Percentiles rank a stretch among this genome's conserved stretches.
phyloP scores from a whole-genome alignment of 176 grass and related monocot genomes.

The Musa schizocarpa region DNA sequence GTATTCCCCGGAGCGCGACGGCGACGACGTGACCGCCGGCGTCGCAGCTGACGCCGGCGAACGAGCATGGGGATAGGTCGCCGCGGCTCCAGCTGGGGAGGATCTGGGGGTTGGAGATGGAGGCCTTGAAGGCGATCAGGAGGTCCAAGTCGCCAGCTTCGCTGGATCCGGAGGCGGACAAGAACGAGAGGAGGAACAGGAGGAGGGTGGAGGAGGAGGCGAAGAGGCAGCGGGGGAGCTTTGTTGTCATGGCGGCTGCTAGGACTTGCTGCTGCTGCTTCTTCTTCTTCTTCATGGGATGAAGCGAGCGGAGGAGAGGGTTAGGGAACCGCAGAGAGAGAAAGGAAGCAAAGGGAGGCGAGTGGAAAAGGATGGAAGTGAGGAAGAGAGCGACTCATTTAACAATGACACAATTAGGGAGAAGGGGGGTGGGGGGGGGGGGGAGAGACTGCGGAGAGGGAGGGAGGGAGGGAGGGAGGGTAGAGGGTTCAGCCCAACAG shows the following conservation, averaged over 20 bases:
- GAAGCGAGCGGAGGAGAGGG: neutral
- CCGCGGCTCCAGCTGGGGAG: constrained; percentile 11
- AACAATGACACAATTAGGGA: neutral
- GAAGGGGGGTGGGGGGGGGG: neutral
- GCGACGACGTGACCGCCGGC: neutral
- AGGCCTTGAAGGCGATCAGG: constrained; percentile 13
- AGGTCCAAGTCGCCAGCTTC: constrained; percentile 20
- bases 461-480: neutral
- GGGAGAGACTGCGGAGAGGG: neutral
- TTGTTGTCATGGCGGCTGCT: neutral
- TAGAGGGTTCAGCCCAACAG: neutral
- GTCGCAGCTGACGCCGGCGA: constrained; percentile 10
- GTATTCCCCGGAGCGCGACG: neutral
- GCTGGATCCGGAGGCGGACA: neutral
- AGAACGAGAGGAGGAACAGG: neutral
- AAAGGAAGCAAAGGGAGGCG: neutral
- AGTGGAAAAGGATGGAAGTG: neutral
- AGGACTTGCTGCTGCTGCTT: neutral
- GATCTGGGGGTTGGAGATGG: constrained; percentile 4
- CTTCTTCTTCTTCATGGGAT: constrained; percentile 1
- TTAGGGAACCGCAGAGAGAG: neutral
- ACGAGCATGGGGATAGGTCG: constrained; percentile 4
- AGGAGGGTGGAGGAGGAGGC: neutral
- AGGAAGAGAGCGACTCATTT: constrained; percentile 14
- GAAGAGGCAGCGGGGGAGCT: neutral